Evolutionary conservation across 768 basidiomycete genomes (phyloP), one percentile per base, ranked within the genome.

Genomic region (Tephrocybe rancida): DNA sequence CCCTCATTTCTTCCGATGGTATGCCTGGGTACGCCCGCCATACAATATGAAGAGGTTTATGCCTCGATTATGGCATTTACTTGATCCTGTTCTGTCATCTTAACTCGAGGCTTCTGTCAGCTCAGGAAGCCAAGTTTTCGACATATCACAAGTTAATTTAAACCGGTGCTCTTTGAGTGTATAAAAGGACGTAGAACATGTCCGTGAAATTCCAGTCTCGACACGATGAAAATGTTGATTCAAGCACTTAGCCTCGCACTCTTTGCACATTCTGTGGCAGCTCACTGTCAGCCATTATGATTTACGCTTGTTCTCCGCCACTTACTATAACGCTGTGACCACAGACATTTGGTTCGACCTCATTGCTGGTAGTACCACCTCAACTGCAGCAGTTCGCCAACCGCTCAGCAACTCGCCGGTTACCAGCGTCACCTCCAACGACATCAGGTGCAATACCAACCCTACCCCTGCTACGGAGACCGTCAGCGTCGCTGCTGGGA

Each of bases 401-500:
- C 61, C 63, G 11, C 27, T 54, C 10, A 56, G 41, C 54, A 64
- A 64, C 44, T 58, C 61, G 9, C 63, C 63, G 9, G 55, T 64
- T 14, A 39, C 44, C 18, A 57, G 59, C n/a, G 67, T 72, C 38
- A 72, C 69, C 5, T 69, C 68, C 14, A 45, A 48, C 35, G 63
- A 70, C 19, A 62, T 73, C 44, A 60, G 63, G 14, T 77, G 76
- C 63, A 77, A 77, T 60, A 65, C 64, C 48, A 67, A 61, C 56
- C 70, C 73, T 0, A 37, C 46, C 18, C 44, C 66, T 14, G 77
- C 77, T 0, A 63, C 68, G 5, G 62, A 69, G 44, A 76, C 73
- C 9, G 70, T 75, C 26, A 55, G 55, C 25, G 76, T 78, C 35
- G 54, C 70, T 18, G 67, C 77, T 7, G 76, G 77, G 21, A 67